phyloP scores from a whole-genome alignment of 176 grass and related monocot genomes.

The Avena eriantha region DNA sequence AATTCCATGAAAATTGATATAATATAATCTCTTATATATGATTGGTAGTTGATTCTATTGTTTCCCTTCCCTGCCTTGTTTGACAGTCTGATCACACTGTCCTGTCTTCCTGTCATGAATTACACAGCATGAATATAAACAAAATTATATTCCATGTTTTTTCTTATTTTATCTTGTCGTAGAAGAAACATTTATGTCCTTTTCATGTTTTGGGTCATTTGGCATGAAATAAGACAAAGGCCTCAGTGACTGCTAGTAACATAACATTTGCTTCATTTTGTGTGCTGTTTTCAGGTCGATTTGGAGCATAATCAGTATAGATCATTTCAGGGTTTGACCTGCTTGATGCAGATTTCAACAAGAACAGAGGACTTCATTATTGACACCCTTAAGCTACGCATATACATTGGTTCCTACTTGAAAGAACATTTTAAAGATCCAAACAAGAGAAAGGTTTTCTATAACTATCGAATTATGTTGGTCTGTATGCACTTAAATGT shows the following conservation, averaged over 20 bases:
- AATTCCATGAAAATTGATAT: conserved; percentile 10
- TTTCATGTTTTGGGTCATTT: conserved; percentile 33
- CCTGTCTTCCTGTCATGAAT: conserved; percentile 24
- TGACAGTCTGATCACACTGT: background rate
- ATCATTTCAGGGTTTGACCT: conserved; percentile 97
- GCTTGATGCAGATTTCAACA: conserved; percentile 99
- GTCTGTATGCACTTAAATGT: conserved; percentile 29
- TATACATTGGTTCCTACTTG: conserved; percentile 76
- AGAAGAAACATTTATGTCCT: conserved; percentile 3
- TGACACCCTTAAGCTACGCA: conserved; percentile 91
- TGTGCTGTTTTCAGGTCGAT: conserved; percentile 79
- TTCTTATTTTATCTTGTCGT: background rate
- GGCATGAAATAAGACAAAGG: conserved; percentile 17
- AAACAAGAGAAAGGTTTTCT: conserved; percentile 82
- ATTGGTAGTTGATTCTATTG: background rate
- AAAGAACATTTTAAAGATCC: conserved; percentile 86
- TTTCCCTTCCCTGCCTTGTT: conserved; percentile 14
- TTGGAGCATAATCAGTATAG: conserved; percentile 99
- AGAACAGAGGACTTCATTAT: conserved; percentile 95
- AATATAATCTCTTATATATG: conserved; percentile 8
- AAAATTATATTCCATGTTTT: conserved; percentile 29
- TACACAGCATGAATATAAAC: background rate
- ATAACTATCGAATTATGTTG: conserved; percentile 31
- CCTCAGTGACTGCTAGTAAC: background rate
- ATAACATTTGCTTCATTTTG: conserved; percentile 22